Conservation (phyloP, 768 basidiomycete species). For the Paxillus involutus region DNA sequence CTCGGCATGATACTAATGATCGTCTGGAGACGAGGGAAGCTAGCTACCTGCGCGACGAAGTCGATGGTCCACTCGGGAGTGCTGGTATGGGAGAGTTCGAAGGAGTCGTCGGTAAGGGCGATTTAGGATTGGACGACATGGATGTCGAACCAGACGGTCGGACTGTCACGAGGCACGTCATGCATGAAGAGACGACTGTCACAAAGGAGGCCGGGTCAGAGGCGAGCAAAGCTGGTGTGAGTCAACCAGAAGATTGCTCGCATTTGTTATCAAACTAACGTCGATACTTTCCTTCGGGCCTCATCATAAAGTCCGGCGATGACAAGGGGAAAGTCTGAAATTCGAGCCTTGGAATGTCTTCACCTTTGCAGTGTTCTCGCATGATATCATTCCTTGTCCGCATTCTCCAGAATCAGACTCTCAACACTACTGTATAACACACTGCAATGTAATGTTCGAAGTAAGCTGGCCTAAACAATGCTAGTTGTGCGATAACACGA, state of each 20-base stretch:
- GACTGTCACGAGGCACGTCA: conserved; percentile 17
- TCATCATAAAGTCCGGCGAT: background rate
- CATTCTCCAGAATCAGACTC: background rate
- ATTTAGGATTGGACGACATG: conserved; percentile 24
- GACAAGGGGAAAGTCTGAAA: conserved; percentile 12
- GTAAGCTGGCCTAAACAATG: background rate
- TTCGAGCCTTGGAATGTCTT: background rate
- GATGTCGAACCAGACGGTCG: conserved; percentile 26
- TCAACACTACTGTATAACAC: background rate
- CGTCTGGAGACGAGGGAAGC: conserved; percentile 22
- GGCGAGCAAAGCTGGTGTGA: conserved; percentile 16
- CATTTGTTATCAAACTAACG: background rate
- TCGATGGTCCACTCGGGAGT: conserved; percentile 26
- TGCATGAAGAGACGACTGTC: conserved; percentile 6
- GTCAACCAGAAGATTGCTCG: conserved; percentile 1
- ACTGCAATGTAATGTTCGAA: background rate
- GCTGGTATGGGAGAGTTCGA: conserved; percentile 32
- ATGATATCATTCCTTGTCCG: background rate
- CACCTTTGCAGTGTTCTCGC: background rate
- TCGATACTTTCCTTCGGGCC: background rate
- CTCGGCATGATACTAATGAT: conserved; percentile 15
- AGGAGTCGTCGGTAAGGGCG: conserved; percentile 27
- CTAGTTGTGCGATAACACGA: background rate
- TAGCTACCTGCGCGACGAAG: conserved; percentile 25
- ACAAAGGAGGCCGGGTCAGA: conserved; percentile 2